Percentiles rank a stretch among this genome's conserved stretches.
Conservation (phyloP, 495 filamentous ascomycete genomes). For the Annulohypoxylon maeteangense region DNA sequence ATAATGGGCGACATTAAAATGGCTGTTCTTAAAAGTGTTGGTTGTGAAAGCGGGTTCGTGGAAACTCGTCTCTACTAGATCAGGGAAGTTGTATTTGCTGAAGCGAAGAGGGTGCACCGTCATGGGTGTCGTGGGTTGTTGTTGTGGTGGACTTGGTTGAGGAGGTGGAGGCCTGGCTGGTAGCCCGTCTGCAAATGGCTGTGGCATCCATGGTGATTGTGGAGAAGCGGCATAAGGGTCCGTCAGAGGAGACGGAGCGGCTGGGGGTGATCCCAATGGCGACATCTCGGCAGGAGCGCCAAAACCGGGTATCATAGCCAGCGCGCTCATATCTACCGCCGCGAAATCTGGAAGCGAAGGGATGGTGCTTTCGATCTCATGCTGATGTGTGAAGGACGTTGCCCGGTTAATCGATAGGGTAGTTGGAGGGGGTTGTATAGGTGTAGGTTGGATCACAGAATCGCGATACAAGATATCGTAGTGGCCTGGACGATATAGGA, state of each 20-base stretch:
- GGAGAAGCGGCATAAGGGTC: constrained; percentile 54
- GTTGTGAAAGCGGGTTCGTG: constrained; percentile 64
- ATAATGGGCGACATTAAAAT: constrained; percentile 86
- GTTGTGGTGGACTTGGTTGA: constrained; percentile 49
- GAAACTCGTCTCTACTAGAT: constrained; percentile 51
- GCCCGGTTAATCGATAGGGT: constrained; percentile 65
- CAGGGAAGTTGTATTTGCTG: constrained; percentile 58
- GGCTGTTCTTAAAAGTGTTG: constrained; percentile 67
- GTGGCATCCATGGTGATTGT: constrained; percentile 54
- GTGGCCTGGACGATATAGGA: constrained; percentile 77
- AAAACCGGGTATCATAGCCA: constrained; percentile 61
- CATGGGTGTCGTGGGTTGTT: constrained; percentile 37
- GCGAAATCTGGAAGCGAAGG: constrained; percentile 54
- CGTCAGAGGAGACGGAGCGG: constrained; percentile 45
- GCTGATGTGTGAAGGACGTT: constrained; percentile 52
- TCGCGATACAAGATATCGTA: constrained; percentile 92
- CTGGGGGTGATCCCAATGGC: constrained; percentile 44
- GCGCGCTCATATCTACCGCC: constrained; percentile 52
- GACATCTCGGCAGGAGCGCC: constrained; percentile 46
- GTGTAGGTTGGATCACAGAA: constrained; percentile 51
- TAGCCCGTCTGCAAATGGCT: constrained; percentile 47
- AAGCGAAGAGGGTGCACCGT: constrained; percentile 56
- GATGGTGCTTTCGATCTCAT: constrained; percentile 52
- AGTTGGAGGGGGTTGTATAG: constrained; percentile 60
- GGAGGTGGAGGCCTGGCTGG: constrained; percentile 45